Percentiles rank a stretch among this genome's conserved stretches.
These are phyloP conservation scores for Sugiyamaella pinicola DNA, from an alignment of 1,139 yeast genomes.

Conservation along the genomic window DNA sequence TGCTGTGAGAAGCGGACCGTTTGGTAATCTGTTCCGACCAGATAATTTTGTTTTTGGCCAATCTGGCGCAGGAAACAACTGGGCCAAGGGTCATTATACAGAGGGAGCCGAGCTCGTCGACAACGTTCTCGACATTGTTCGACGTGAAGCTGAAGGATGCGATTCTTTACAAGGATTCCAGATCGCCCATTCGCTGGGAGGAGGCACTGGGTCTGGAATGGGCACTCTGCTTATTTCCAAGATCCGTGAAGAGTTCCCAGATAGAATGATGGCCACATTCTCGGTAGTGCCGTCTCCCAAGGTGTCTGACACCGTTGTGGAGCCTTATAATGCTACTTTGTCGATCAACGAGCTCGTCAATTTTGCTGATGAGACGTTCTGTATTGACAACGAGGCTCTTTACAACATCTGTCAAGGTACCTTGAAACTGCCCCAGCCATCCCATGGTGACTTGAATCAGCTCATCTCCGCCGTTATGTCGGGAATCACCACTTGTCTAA, in stretches of 20 bases:
- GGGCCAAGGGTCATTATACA: constrained; percentile 97
- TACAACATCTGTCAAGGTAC: constrained; percentile 87
- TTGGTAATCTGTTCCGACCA: constrained; percentile 86
- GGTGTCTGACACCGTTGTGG: constrained; percentile 89
- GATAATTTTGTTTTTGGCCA: constrained; percentile 88
- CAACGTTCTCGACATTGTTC: constrained; percentile 80
- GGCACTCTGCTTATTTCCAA: constrained; percentile 81
- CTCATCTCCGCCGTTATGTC: constrained; percentile 90
- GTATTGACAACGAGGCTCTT: constrained; percentile 91
- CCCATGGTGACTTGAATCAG: constrained; percentile 73
- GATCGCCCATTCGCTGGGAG: constrained; percentile 90
- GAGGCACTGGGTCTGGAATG: constrained; percentile 97
- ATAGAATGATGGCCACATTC: constrained; percentile 94
- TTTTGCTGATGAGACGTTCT: constrained; percentile 88
- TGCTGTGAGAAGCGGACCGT: constrained; percentile 71
- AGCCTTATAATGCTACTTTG: constrained; percentile 89
- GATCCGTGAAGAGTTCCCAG: constrained; percentile 86
- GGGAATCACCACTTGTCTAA: constrained; percentile 83
- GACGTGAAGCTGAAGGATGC: constrained; percentile 93
- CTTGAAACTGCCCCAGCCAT: constrained; percentile 76
- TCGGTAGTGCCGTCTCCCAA: constrained; percentile 92
- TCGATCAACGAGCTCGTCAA: constrained; percentile 93
- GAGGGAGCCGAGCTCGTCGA: constrained; percentile 95
- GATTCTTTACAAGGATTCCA: constrained; percentile 94
- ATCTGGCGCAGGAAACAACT: constrained; percentile 90